Base-by-base conservation (phyloP, 106 monocot genomes). In the Acorus calamus region DNA sequence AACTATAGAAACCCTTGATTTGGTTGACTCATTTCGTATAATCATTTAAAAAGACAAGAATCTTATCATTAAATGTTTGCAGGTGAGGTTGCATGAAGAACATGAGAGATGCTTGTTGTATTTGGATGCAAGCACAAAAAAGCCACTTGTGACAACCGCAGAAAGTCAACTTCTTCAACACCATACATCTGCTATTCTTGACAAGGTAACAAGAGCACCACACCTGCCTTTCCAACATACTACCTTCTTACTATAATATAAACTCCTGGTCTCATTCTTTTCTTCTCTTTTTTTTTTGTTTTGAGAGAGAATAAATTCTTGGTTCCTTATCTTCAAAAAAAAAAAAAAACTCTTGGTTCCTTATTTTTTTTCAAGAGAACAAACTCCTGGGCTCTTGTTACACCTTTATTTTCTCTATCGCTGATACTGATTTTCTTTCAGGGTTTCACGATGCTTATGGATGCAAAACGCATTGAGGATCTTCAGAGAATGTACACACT, bases 31-130 rank as follows among this genome's bases (percentile, higher is more conserved):
- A 28, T 28, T 28, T 28, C 28, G 28, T 28, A 28, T 28, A 28
- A 28, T 28, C 28, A 28, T 28, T 28, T 28, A 28, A 28, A 28
- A 28, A 28, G 28, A 28, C 28, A 28, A 28, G 28, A 28, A 28
- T 28, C 28, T 28, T 28, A 28, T 28, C 28, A 28, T 28, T 28
- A 28, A 28, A 28, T 28, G 28, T 28, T 28, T 28, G 51, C 51
- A 51, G 51, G 5, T 51, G 9, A 51, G 51, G 7, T 8, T 11
- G 55, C 55, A 10, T 12, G 55, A 56, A 56, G 55, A 56, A 11
- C 55, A 56, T 56, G 55, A 56, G 12, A 56, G 55, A 56, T 56
- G 7, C n/a, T 56, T 56, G 55, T 0, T 56, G 11, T 56, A 56
- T 11, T 11, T 56, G 7, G 55, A 56, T 11, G 55, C 11, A 11